Base-by-base conservation (phyloP, 306 rosid species). In the Cyamopsis tetragonoloba region DNA sequence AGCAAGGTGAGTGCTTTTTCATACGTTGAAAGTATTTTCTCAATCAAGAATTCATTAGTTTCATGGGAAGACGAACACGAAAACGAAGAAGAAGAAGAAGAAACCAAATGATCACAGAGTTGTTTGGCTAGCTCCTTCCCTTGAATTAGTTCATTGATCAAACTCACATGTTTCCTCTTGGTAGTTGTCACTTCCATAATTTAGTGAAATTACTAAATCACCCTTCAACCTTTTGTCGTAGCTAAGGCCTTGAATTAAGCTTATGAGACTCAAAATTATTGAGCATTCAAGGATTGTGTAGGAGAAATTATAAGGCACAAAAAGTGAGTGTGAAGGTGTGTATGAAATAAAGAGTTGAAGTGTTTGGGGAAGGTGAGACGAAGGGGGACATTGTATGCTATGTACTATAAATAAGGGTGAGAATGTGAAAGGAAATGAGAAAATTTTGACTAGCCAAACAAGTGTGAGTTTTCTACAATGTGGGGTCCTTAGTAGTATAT, bases 101-200 rank as follows among this genome's bases (percentile, higher is more conserved):
- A 73, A 38, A 57, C 53, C 5, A 84, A 46, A 46, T 76, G 80
- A 46, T 39, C n/a, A 31, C 54, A 38, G 5, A 86, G 87, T 77
- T 83, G 79, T 44, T 82, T 50, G n/a, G 96, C 85, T 2, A 82
- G 82, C 71, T 78, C 82, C 78, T 81, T 81, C 59, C 97, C 96
- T 49, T 81, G 85, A 11, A 6, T 80, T 23, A 88, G 80, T 73
- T 91, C 91, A 42, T 57, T 62, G 37, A 73, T 70, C 9, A 91
- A 68, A 65, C 9, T n/a, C 49, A 56, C 23, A 34, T 70, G 75
- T 51, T 78, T 89, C 54, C 62, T 70, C 17, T 75, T 62, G 62
- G 46, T 61, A 37, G 28, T 58, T 38, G 37, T 53, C 61, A 49
- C 76, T 67, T 68, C 85, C 86, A 68, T n/a, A n/a, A n/a, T 82